Conservation (phyloP, 305 asterid species). For the Fraxinus latifolia region DNA sequence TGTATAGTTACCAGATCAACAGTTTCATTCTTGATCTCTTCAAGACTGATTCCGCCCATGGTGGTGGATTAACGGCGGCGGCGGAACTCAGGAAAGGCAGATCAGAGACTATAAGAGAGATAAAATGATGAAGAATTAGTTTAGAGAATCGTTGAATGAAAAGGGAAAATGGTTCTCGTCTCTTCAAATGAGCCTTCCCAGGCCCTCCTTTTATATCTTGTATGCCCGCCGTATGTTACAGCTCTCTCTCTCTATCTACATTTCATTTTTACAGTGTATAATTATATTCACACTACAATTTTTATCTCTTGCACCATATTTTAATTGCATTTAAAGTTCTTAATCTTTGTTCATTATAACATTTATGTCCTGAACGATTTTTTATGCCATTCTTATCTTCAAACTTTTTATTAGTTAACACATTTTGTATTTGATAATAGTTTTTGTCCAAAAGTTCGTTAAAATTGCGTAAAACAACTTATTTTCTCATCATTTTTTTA, state of each 20-base stretch:
- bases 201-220: slow-evolving; percentile 23
- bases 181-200: background rate
- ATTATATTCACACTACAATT: no score
- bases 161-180: background rate
- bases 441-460: no score
- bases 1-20: slow-evolving; percentile 43
- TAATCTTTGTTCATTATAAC: no score
- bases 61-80: slow-evolving; percentile 10
- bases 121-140: background rate
- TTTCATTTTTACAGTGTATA: background rate
- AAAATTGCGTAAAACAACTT: no score
- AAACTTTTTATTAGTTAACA: no score
- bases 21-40: slow-evolving; percentile 44
- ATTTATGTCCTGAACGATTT: no score
- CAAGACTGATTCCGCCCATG: slow-evolving; percentile 41
- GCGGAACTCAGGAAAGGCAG: background rate
- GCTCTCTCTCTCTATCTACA: background rate
- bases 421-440: no score
- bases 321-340: no score
- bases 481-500: no score
- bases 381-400: no score
- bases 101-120: background rate
- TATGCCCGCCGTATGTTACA: background rate
- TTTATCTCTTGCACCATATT: no score
- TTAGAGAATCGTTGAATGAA: slow-evolving; percentile 15